Evolutionary conservation across 2,329 filamentous ascomycete species (phyloP), one percentile per base, ranked within the genome.

Genomic region (Pseudogymnoascus pannorum): DNA sequence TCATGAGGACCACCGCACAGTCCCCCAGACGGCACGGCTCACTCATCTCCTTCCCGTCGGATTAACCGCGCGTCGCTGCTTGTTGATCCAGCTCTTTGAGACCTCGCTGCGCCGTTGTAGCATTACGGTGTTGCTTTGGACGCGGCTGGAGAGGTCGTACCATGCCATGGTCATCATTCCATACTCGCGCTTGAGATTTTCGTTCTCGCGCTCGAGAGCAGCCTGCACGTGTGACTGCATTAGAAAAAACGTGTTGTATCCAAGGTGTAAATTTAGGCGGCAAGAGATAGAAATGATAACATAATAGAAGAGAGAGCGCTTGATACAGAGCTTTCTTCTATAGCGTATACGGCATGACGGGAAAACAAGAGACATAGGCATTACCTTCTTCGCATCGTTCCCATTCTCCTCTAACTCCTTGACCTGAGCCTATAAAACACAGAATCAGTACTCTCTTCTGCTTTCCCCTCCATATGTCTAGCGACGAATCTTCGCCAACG

Each of bases 81-180:
- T 92, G 70, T 89, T 89, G 68, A 95, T 76, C 89, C 89, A 95
- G 75, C 89, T 92, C 75, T 85, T 87, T 12, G 89, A 88, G 67
- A 83, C 82, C 68, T 93, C 89, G 67, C 85, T 84, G 67, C 88
- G 81, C 66, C 91, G 79, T 71, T 92, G 88, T 64, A 95, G 75
- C 60, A 90, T 85, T 42, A 93, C 87, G 64, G 89, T 89, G 72
- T 92, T 93, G 76, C 88, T 92, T 75, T 94, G 90, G 67, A 95
- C 75, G 59, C 91, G 81, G 71, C 81, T 87, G 24, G 87, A 86
- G 69, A 94, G 82, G 73, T 93, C 89, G 75, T 92, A 92, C 89
- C 89, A 95, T 2, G 91, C 91, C n/a, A 86, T 88, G 24, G 87
- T 80, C 68, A 95, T 91, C 71, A 94, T 81, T 38, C 82, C 81